phyloP scores from a whole-genome alignment of 345 rosid genomes.

The Gossypium stocksii region DNA sequence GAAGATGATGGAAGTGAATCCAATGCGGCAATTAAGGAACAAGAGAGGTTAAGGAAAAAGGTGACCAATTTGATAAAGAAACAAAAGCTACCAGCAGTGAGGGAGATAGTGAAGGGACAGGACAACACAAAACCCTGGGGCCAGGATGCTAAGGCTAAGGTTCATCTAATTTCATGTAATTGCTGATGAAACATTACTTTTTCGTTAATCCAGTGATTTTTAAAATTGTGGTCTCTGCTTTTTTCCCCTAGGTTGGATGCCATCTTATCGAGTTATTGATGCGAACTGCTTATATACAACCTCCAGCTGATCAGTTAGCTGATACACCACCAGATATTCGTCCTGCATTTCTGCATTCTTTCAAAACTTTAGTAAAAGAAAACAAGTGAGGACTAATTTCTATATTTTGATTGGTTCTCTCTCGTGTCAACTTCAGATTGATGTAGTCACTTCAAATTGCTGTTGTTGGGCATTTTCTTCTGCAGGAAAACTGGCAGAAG shows the following conservation, averaged over 20 bases:
- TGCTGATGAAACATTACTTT: slow-evolving; percentile 6
- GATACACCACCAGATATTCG: slow-evolving; percentile 73
- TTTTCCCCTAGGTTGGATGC: slow-evolving; percentile 76
- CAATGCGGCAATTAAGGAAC: slow-evolving; percentile 36
- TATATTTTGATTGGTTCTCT: slow-evolving; percentile 16
- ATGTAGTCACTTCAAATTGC: slow-evolving; percentile 13
- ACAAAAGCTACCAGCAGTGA: slow-evolving; percentile 75
- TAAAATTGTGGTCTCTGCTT: slow-evolving; percentile 11
- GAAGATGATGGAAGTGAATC: slow-evolving; percentile 41
- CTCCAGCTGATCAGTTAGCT: slow-evolving; percentile 59
- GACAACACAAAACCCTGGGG: slow-evolving; percentile 73
- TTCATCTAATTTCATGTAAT: slow-evolving; percentile 33
- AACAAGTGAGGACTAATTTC: slow-evolving; percentile 44
- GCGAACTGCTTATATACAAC: slow-evolving; percentile 79
- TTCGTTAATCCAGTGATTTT: not conserved
- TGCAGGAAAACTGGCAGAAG: slow-evolving; percentile 61
- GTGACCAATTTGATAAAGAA: slow-evolving; percentile 72
- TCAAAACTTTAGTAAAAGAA: slow-evolving; percentile 44
- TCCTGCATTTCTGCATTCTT: slow-evolving; percentile 86
- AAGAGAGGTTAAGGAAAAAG: slow-evolving; percentile 66
- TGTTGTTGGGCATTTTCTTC: slow-evolving; percentile 15
- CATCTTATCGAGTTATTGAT: slow-evolving; percentile 76
- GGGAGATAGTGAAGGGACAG: slow-evolving; percentile 66
- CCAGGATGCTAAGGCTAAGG: slow-evolving; percentile 78
- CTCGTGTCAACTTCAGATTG: not conserved